Base-by-base conservation (phyloP, 129 eudicot genomes). In the Centaurea solstitialis region DNA sequence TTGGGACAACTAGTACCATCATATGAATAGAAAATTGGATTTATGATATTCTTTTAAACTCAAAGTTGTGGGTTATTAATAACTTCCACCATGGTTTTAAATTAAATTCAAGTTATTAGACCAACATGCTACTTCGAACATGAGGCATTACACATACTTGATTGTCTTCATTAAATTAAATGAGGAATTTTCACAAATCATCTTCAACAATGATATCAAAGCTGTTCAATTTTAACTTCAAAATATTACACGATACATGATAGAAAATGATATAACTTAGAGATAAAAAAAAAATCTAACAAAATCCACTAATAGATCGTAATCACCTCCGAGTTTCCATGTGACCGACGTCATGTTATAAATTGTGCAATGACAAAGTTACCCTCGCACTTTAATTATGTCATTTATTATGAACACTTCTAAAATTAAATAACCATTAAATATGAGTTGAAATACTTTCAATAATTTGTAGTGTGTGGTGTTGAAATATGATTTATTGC, bases 401-500 rank as follows among this genome's bases (percentile, higher is more conserved):
- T 53, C 22, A 53, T 53, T 53, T 53, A 53, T 17, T 53, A n/a
- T 5, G 22, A 41, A 72, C 73, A 22, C 74, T 68, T 21, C 28
- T 30, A 39, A 21, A 74, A 45, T 47, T 81, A 3, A 71, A 71
- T 59, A 15, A 57, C 5, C 8, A 80, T 64, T 80, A 65, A 74
- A 43, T 74, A 45, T 68, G 28, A 15, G 74, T 81, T 66, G 80
- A 81, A 81, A 65, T 41, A 59, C 9, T 22, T 62, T 65, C 41
- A 77, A 66, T 67, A 45, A 68, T 45, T 50, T 59, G 22, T 50
- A 53, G 35, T 30, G 74, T 23, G 66, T 80, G 35, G 66, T 73
- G 66, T 80, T 39, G 78, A 80, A 80, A 24, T 23, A 53, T 71
- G 65, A 39, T 21, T 71, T 17, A 71, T 71, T 71, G 57, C 74